Evolutionary conservation across 1,284 basidiomycete species (phyloP), one percentile per base, ranked within the genome.

Genomic region (Cryptococcus jaspeensis): DNA sequence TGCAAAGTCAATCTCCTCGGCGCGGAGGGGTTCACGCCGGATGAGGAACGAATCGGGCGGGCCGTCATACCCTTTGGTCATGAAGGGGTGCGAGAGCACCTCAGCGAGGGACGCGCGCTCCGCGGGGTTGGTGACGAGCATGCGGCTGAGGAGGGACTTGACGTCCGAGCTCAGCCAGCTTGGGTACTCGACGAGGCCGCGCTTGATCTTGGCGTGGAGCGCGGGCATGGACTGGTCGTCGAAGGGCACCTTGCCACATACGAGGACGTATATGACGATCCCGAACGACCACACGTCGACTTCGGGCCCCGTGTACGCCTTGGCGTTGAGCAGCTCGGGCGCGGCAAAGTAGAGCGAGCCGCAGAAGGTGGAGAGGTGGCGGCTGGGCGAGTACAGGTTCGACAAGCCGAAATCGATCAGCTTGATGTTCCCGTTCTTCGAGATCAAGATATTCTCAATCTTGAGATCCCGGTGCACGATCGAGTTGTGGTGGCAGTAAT

Each of bases 141-240:
- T 99, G 23, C 93, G 85, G 2, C 90, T 90, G 7, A 99, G 82
- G 4, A 99, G 80, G 64, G 92, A 86, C 76, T 96, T 97, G 82
- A 94, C 98, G 79, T 99, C 95, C 67, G 89, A 85, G 69, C 90
- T 94, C 18, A 99, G 81, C 95, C 95, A 99, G 9, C 90, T 89
- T 0, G 95, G 95, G 72, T 99, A 99, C 73, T 99, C 95, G 47
- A 97, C 94, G 44, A 94, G 80, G 0, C 96, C 95, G 2, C 93
- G 85, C 78, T 99, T 99, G 80, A 99, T 99, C 81, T 99, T 99
- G 41, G 95, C 95, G 74, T 99, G 96, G 50, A 99, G 80, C 0
- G 94, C 95, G 2, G 95, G 96, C 95, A 99, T 99, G 72, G 89
- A 93, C 78, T 98, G 93, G 75, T 99, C 96, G 73, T 99, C 95